Evolutionary conservation across 306 rosid genomes (phyloP), one percentile per base, ranked within the genome.

Genomic region (Vigna trinervia): DNA sequence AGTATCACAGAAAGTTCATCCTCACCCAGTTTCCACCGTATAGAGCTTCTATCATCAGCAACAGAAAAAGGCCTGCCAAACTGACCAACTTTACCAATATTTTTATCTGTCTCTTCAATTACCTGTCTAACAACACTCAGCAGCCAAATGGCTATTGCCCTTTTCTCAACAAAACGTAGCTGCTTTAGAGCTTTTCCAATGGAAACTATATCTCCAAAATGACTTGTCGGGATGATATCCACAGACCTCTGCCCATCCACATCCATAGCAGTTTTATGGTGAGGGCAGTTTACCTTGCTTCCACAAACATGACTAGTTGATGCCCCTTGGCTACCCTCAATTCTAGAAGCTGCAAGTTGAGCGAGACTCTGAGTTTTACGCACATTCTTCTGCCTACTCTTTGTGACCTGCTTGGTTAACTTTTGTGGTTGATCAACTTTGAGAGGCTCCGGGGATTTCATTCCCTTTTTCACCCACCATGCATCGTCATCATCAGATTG

Each of bases 301-400:
- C 90, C 93, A 91, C 97, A 94, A 12, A 88, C 82, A 62, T 94
- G 98, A 88, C 98, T 94, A 10, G 98, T 90, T 58, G 98, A 94
- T 75, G 98, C 98, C 81, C 98, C 98, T 86, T 90, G 97, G 81
- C 98, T 92, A 87, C 97, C 97, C 83, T 94, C 97, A 78, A 92
- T 90, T 84, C 98, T 89, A 80, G 96, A 82, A 71, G 91, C 86
- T 48, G 89, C 93, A 71, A 94, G 81, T 69, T 94, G 96, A 53
- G 97, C 94, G 70, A 94, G 97, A 88, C 97, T 94, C 19, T 83
- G 91, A 78, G 92, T 94, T 81, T 89, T 94, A 13, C 94, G 94
- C 75, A 83, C 92, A 22, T 43, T 57, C 84, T 92, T 92, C 66
- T 81, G 96, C 86, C 97, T 83, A 58, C 72, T 90, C 90, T 85